Conservation (phyloP, 352 stramenopile species). For the Pythium brachiatum region DNA sequence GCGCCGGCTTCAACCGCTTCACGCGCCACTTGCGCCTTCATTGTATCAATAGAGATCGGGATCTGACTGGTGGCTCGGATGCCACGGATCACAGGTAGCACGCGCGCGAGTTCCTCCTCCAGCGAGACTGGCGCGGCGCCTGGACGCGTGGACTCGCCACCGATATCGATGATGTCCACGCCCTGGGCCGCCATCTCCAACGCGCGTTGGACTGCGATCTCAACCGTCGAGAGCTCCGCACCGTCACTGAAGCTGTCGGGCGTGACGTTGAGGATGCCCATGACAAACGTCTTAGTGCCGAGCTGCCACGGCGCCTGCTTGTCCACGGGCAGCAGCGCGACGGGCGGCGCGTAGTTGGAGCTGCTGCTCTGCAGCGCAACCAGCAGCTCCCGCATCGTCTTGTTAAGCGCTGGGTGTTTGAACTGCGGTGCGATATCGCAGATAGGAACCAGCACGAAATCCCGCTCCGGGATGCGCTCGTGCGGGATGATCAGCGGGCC, state of each 20-base stretch:
- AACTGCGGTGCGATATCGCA: constrained; percentile 88
- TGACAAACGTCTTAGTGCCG: constrained; percentile 86
- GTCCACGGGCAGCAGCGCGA: constrained; percentile 49
- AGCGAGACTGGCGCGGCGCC: constrained; percentile 85
- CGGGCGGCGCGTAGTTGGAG: constrained; percentile 35
- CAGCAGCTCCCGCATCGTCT: constrained; percentile 72
- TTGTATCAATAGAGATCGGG: constrained; percentile 97
- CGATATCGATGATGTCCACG: constrained; percentile 96
- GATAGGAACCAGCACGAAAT: constrained; percentile 97
- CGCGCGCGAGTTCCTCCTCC: constrained; percentile 90
- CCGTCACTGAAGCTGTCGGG: constrained; percentile 96
- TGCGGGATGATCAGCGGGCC: constrained; percentile 93
- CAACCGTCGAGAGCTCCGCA: constrained; percentile 36
- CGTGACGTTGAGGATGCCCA: constrained; percentile 99
- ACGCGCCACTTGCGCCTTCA: constrained; percentile 88
- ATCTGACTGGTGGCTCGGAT: constrained; percentile 79
- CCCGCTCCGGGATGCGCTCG: constrained; percentile 90
- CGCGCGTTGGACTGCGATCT: constrained; percentile 77
- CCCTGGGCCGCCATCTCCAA: constrained; percentile 89
- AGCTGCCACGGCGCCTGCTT: constrained; percentile 47
- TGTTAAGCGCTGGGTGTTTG: constrained; percentile 72
- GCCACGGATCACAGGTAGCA: constrained; percentile 92
- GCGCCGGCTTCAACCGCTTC: constrained; percentile 91
- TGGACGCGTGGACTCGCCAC: constrained; percentile 98
- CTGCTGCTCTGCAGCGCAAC: constrained; percentile 28